A percentile compares a stretch with the other conserved stretches of the same genome.
Evolutionary conservation across 2,329 filamentous ascomycete species (phyloP).

Genomic region (Berkeleyomyces basicola): DNA sequence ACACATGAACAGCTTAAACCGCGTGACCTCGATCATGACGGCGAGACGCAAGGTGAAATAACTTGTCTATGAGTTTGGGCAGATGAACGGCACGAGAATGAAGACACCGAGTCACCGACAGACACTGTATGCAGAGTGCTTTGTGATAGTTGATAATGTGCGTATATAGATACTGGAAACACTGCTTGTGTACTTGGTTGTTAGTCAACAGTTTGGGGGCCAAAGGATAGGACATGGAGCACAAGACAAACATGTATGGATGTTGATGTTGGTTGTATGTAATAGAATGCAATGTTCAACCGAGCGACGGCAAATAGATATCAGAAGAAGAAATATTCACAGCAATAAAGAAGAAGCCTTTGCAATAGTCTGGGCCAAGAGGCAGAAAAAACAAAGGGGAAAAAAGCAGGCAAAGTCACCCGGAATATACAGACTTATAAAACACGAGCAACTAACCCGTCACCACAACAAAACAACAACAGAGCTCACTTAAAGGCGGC

Average conservation of each 20-base stretch:
- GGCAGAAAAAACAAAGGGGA: not conserved
- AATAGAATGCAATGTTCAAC: not conserved
- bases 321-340: not conserved
- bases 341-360: not conserved
- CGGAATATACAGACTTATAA: not conserved
- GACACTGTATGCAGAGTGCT: not conserved
- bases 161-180: not conserved
- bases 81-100: too few species aligned
- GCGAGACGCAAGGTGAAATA: not conserved
- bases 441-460: not conserved
- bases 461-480: not conserved
- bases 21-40: conserved; percentile 5
- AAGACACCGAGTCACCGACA: too few species aligned
- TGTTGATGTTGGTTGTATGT: not conserved
- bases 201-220: not conserved
- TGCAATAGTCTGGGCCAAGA: not conserved
- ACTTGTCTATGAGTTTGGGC: too few species aligned
- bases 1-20: conserved; percentile 6
- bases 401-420: not conserved
- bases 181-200: not conserved
- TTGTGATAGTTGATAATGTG: not conserved
- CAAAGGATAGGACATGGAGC: not conserved
- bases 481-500: conserved; percentile 13
- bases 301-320: not conserved
- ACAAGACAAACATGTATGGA: not conserved